Evolutionary conservation across 257 asterid species (phyloP).

Genomic region (Paraleonurus japonicus): DNA sequence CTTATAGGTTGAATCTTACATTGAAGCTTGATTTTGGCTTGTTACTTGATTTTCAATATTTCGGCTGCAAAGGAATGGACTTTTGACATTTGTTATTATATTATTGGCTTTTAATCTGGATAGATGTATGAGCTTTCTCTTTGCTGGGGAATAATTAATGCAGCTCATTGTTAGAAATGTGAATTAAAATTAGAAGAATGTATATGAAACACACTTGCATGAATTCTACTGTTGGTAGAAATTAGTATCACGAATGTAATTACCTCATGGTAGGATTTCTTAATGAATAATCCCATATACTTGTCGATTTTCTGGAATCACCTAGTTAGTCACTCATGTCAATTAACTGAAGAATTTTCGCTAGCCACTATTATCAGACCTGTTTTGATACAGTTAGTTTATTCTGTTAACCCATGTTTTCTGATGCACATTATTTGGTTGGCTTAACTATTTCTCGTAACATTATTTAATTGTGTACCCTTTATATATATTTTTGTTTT

Average conservation of each 20-base stretch:
- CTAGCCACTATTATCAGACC: neutral
- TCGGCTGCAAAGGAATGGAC: neutral
- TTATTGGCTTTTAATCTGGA: neutral
- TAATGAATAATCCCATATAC: neutral
- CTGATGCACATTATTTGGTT: neutral
- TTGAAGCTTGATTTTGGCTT: neutral
- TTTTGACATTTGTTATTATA: neutral
- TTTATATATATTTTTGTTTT: conserved; percentile 13
- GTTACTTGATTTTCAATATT: neutral
- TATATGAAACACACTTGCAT: neutral
- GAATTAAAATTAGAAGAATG: neutral
- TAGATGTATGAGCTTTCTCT: neutral
- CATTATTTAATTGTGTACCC: neutral
- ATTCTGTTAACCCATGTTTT: neutral
- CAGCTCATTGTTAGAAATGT: neutral
- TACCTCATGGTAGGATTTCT: neutral
- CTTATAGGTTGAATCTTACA: conserved; percentile 1
- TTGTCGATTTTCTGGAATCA: neutral
- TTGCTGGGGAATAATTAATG: neutral
- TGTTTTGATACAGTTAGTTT: neutral
- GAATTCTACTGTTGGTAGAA: neutral
- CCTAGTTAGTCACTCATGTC: neutral
- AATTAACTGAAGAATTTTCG: neutral
- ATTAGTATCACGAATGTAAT: too few relatives aligned
- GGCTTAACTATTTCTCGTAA: neutral